Evolutionary conservation across 2,329 filamentous ascomycete species (phyloP).

Genomic region (Botrytis byssoidea): DNA sequence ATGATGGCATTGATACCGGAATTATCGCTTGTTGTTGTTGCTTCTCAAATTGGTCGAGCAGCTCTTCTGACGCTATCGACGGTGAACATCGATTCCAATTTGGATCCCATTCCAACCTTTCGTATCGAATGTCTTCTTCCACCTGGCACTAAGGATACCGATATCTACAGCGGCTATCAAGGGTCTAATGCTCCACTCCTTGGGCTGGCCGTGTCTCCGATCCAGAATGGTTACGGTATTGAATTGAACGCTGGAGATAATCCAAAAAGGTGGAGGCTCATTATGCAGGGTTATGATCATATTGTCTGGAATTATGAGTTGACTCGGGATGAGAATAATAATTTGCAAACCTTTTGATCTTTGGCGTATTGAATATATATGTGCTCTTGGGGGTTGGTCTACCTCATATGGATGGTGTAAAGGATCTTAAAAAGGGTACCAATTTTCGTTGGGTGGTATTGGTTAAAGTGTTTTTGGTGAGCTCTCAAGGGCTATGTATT

Average conservation of each 20-base stretch:
- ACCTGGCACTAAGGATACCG: slow-evolving; percentile 26
- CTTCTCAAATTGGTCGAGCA: slow-evolving; percentile 64
- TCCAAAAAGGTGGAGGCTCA: slow-evolving; percentile 59
- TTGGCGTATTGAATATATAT: neutral
- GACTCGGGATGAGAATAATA: slow-evolving; percentile 42
- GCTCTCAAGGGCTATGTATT: neutral
- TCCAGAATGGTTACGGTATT: slow-evolving; percentile 48
- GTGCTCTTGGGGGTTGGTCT: neutral
- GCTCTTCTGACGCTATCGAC: slow-evolving; percentile 60
- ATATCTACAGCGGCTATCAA: neutral
- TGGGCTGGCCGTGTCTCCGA: slow-evolving; percentile 65
- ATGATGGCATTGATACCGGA: slow-evolving; percentile 66
- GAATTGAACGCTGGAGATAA: slow-evolving; percentile 29
- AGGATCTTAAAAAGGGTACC: neutral
- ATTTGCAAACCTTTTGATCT: slow-evolving; percentile 32
- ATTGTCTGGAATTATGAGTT: slow-evolving; percentile 70
- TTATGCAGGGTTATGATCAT: slow-evolving; percentile 71
- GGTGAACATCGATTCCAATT: slow-evolving; percentile 34
- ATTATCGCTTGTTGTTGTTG: slow-evolving; percentile 66
- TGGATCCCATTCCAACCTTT: slow-evolving; percentile 40
- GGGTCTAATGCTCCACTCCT: slow-evolving; percentile 48
- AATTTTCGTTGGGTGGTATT: neutral
- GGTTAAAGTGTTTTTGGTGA: neutral
- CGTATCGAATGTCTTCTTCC: slow-evolving; percentile 55
- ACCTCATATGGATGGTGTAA: neutral